Percentiles rank a stretch among this genome's conserved stretches.
phyloP scores from a whole-genome alignment of 2,329 filamentous ascomycete genomes.

The Ophiostoma pallidulum region DNA sequence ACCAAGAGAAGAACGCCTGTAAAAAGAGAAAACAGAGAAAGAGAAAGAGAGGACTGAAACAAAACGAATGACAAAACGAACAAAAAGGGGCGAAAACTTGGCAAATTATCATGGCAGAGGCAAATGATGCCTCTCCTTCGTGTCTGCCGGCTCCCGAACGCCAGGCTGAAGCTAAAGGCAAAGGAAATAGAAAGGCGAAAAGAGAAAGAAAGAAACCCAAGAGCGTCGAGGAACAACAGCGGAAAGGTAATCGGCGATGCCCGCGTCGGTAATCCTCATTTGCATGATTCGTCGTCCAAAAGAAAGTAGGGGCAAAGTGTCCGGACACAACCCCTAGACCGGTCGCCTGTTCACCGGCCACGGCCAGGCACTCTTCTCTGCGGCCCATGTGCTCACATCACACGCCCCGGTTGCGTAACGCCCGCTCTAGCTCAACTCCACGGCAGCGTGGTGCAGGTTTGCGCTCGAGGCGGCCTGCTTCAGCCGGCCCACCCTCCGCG shows the following conservation, averaged over 20 bases:
- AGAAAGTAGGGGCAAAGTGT: too few relatives aligned
- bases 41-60: not conserved
- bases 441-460: slow-evolving; percentile 12
- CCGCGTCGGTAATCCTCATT: too few relatives aligned
- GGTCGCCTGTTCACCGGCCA: too few relatives aligned
- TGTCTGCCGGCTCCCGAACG: too few relatives aligned
- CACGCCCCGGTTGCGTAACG: too few relatives aligned
- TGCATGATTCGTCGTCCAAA: too few relatives aligned
- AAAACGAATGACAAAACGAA: not conserved
- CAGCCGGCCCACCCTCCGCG: slow-evolving; percentile 15
- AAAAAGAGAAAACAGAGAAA: not conserved
- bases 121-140: too few relatives aligned
- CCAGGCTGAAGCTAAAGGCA: too few relatives aligned
- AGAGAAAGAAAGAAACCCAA: not conserved
- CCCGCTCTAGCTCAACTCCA: not conserved
- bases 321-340: too few relatives aligned
- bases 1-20: not conserved
- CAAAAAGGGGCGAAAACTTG: not conserved
- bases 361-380: too few relatives aligned
- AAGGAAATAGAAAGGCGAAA: not conserved
- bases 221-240: not conserved
- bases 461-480: slow-evolving; percentile 15
- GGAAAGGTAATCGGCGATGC: not conserved
- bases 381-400: too few relatives aligned
- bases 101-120: too few relatives aligned